These are phyloP conservation scores for Gnaphalium uliginosum DNA, from an alignment of 129 eudicot genomes.

Conservation along the genomic window DNA sequence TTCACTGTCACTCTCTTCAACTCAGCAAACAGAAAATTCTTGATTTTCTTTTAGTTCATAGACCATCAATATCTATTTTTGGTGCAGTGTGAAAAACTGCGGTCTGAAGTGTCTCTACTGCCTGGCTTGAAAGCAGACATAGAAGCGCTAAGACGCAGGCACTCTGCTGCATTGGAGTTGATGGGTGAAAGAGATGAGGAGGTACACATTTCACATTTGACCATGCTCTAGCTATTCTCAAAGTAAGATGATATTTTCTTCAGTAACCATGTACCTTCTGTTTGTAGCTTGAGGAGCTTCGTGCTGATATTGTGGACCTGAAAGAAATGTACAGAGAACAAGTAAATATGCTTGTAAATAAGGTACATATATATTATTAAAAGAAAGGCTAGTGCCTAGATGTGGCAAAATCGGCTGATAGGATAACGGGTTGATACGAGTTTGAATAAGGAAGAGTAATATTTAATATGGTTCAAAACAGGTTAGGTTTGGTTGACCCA, in stretches of 20 bases:
- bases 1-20: background rate
- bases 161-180: slow-evolving; percentile 89
- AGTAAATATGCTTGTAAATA: slow-evolving; percentile 51
- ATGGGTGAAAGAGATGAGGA: slow-evolving; percentile 99
- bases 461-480: background rate
- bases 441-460: background rate
- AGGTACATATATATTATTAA: slow-evolving; percentile 26
- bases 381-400: background rate
- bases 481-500: background rate
- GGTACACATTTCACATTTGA: slow-evolving; percentile 41
- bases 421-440: background rate
- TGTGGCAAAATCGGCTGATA: background rate
- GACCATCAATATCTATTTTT: background rate
- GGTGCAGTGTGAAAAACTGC: slow-evolving; percentile 80
- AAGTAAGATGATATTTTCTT: background rate
- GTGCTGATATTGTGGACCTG: slow-evolving; percentile 77
- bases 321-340: slow-evolving; percentile 55
- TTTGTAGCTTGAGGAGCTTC: slow-evolving; percentile 91
- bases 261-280: slow-evolving; percentile 1
- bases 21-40: background rate
- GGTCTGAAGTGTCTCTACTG: slow-evolving; percentile 70
- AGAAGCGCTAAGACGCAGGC: slow-evolving; percentile 87
- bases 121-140: slow-evolving; percentile 87
- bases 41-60: background rate
- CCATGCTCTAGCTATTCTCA: background rate